Base-by-base conservation (phyloP, 345 rosid genomes). In the Salix viminalis region DNA sequence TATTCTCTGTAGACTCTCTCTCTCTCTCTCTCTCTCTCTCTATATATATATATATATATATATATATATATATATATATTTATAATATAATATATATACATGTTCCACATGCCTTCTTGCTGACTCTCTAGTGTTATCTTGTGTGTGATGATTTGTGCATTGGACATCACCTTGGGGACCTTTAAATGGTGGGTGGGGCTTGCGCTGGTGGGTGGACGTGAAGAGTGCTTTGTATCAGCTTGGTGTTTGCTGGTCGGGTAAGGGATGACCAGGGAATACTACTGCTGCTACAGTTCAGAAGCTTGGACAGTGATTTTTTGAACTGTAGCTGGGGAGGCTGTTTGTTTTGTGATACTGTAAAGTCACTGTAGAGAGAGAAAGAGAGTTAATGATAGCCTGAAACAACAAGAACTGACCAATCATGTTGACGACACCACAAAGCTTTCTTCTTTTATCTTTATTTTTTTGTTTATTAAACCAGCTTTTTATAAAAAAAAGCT, bases 291-390 rank as follows among this genome's bases (percentile, higher is more conserved):
- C 77, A 77, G 69, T 73, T 62, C 70, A 46, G 72, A 58, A 69
- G 65, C 81, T 44, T 72, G 77, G 76, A 50, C 69, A 65, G 10
- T 67, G 42, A 7, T 58, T 74, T 69, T 83, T 66, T 70, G 14
- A 67, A 71, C 73, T 77, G 77, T 77, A 42, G 79, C 71, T 48
- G 24, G 65, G 41, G 77, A 34, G 24, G 67, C 61, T 75, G 61
- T 39, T 52, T 76, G 71, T 8, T 69, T 34, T 65, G 37, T 46
- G 28, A 3, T 58, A 0, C 1, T n/a, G 60, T 21, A 19, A 21
- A 21, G 21, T n/a, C 24, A n/a, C 28, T 10, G 62, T n/a, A n/a
- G 26, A n/a, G 4, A 50, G 56, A 39, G 42, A 11, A 13, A 16
- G 54, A 8, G 24, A 21, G 12, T 3, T 58, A 58, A 58, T 58